A percentile compares a stretch with the other conserved stretches of the same genome.
Evolutionary conservation across 2,329 filamentous ascomycete genomes (phyloP).

Genomic region (Aspergillus brasiliensis): DNA sequence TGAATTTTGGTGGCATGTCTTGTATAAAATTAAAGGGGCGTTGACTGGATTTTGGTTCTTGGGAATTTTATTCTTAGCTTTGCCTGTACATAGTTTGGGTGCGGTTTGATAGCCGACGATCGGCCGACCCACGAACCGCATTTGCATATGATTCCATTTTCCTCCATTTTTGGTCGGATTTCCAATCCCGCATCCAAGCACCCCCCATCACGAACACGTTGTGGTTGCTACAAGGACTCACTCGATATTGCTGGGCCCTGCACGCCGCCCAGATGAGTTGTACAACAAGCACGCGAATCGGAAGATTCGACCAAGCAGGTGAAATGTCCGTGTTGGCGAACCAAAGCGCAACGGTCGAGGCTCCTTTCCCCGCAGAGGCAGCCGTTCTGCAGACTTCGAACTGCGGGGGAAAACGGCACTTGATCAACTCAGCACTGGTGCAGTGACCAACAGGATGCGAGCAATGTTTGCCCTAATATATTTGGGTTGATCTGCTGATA

Average conservation of each 20-base stretch:
- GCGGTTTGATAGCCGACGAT: not conserved
- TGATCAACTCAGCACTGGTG: not conserved
- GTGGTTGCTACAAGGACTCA: not conserved
- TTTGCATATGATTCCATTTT: not conserved
- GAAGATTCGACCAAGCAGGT: not conserved
- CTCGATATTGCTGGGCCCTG: not conserved
- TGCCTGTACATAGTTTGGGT: not conserved
- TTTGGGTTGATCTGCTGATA: not conserved
- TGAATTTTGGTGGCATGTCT: not conserved
- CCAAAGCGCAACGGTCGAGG: not conserved
- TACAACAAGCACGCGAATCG: not conserved
- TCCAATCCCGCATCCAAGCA: not conserved
- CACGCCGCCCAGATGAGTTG: not conserved
- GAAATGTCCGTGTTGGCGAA: not conserved
- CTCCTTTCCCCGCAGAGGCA: constrained; percentile 6
- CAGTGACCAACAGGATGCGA: not conserved
- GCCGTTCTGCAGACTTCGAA: not conserved
- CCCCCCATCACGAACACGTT: not conserved
- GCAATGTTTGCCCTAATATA: not conserved
- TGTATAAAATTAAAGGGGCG: not conserved
- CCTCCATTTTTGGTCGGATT: not conserved
- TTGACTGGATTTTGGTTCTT: constrained; percentile 2
- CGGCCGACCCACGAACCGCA: not conserved
- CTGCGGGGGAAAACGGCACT: not conserved
- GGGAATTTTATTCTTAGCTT: not conserved